Evolutionary conservation across 805 yeast genomes (phyloP), one percentile per base, ranked within the genome.

Genomic region (Pichia deserticola): DNA sequence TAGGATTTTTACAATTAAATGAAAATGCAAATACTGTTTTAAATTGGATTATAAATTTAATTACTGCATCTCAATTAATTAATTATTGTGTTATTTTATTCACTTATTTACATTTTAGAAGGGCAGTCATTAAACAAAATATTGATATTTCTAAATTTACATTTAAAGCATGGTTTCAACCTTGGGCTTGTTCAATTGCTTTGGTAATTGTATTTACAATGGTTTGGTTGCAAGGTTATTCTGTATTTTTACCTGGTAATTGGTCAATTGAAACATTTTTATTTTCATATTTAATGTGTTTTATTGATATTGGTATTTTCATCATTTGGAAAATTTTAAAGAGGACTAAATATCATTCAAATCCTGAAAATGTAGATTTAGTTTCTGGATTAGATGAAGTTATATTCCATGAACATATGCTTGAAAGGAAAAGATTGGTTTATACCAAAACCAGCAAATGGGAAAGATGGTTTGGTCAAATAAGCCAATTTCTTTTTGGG

Each of bases 281-380:
- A 57, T 84, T 79, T 65, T 76, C 77, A 57, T 87, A 87, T 60
- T 69, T 87, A 51, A 82, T 85, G 82, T 73, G 86, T 20, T 86
- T 86, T 51, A 64, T 81, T 39, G 74, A 74, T 50, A 58, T 79
- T 36, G 71, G 55, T 1, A 66, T 79, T 29, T 82, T 69, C 51
- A 34, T 77, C 9, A 62, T 65, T 20, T 81, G 86, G 77, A 82
- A 83, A 57, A 42, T 81, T 5, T 41, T 69, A 43, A 78, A 77
- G 50, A 70, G 74, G 47, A 76, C 81, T 11, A 72, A 70, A 47
- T 68, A 76, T 64, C 68, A 67, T 50, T 65, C 59, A 13, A 60
- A 69, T 9, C 74, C 79, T 6, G 53, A 54, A 29, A 77, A 74
- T 5, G 77, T 80, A 11, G 87, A 84, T 61, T 65, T 83, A 36